These are phyloP conservation scores for Linum trigynum DNA, from an alignment of 345 rosid genomes.

Conservation along the genomic window DNA sequence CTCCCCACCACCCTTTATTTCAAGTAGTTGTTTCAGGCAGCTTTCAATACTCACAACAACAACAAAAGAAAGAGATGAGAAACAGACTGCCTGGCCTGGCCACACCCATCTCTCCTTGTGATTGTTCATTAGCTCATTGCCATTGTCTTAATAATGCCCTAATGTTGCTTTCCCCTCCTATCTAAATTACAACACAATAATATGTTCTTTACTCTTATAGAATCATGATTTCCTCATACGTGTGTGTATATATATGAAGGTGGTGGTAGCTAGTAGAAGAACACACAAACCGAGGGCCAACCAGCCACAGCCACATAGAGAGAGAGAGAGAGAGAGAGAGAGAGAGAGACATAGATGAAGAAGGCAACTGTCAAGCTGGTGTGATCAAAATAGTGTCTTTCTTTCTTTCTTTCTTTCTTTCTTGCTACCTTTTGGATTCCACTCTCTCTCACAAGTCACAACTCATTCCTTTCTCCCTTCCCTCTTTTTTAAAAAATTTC, in stretches of 20 bases:
- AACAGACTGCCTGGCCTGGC: no score
- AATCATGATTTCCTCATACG: no score
- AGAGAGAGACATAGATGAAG: background rate
- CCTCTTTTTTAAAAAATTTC: background rate
- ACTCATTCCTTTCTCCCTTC: conserved; percentile 11
- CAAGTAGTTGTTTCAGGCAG: background rate
- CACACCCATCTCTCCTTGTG: background rate
- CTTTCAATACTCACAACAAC: background rate
- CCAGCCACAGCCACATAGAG: conserved; percentile 19
- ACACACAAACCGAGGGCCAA: conserved; percentile 2
- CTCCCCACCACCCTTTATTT: background rate
- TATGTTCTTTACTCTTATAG: no score
- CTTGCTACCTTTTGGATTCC: background rate
- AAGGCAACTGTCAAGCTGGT: background rate
- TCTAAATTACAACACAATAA: no score
- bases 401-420: background rate
- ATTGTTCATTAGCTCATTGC: no score
- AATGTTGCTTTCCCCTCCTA: no score
- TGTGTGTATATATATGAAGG: no score
- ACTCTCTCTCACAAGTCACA: background rate
- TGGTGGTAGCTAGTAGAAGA: no score
- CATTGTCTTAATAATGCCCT: no score
- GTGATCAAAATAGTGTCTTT: background rate
- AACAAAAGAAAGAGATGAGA: no score
- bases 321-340: background rate